These are phyloP conservation scores for Emmonsiellopsis sp. DNA, from an alignment of 2,329 filamentous ascomycete species.

Conservation along the genomic window DNA sequence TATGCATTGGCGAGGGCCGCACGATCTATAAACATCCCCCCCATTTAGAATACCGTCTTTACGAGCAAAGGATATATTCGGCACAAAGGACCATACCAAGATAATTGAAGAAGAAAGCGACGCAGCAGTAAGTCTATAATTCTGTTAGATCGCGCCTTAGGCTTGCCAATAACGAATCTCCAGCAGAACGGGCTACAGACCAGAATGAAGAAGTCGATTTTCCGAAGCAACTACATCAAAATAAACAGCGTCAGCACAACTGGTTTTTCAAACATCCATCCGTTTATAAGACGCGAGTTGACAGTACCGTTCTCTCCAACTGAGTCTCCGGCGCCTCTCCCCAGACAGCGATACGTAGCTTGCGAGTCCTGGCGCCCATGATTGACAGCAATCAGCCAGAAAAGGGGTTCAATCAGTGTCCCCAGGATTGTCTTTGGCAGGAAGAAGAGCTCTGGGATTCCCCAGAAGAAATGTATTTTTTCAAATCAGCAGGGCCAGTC, in stretches of 20 bases:
- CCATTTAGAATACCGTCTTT: not conserved
- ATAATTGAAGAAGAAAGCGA: constrained; percentile 36
- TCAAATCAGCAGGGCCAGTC: not conserved
- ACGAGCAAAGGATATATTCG: not conserved
- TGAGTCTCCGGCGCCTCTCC: not conserved
- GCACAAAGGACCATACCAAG: not conserved
- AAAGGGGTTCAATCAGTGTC: not conserved
- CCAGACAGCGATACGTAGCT: not conserved
- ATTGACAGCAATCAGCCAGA: not conserved
- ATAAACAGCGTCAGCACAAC: not conserved
- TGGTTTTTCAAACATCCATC: not conserved
- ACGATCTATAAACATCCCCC: not conserved
- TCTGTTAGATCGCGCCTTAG: not conserved
- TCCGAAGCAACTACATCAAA: constrained; percentile 28
- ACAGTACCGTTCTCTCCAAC: not conserved
- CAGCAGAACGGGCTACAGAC: not conserved
- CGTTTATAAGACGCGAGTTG: not conserved
- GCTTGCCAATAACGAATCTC: not conserved
- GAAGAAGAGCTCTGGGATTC: no score
- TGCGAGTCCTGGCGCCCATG: not conserved
- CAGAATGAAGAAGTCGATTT: constrained; percentile 40
- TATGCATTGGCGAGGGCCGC: not conserved
- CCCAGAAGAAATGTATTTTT: not conserved
- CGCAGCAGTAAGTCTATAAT: constrained; percentile 23
- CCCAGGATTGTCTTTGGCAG: no score